Conservation (phyloP, 768 basidiomycete genomes). For the Auriculariales sp. region DNA sequence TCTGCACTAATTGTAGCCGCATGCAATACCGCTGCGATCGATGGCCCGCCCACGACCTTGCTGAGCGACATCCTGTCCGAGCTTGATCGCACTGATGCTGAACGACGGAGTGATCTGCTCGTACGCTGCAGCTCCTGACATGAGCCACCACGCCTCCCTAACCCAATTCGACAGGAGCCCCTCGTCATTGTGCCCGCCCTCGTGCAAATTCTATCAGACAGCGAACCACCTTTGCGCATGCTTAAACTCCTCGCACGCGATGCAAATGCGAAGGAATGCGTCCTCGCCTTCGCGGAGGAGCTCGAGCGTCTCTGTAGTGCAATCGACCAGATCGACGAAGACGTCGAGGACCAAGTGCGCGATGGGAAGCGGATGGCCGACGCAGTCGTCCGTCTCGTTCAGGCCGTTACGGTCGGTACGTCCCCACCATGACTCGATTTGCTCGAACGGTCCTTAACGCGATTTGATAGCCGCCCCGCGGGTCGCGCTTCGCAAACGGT, state of each 20-base stretch:
- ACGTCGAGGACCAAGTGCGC: neutral
- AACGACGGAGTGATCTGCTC: neutral
- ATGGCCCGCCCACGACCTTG: neutral
- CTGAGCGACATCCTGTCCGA: neutral
- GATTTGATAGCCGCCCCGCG: neutral
- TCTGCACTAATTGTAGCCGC: neutral
- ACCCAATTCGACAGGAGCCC: neutral
- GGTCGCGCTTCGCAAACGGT: neutral
- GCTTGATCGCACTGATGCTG: neutral
- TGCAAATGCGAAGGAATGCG: neutral
- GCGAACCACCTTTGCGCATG: neutral
- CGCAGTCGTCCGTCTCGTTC: neutral
- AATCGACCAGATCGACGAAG: neutral
- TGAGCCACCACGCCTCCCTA: neutral
- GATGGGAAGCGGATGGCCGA: neutral
- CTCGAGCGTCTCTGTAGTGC: neutral
- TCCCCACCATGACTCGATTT: neutral
- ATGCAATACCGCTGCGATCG: neutral
- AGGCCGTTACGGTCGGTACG: neutral
- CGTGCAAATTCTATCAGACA: neutral
- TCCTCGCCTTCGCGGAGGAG: neutral
- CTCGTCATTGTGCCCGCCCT: neutral
- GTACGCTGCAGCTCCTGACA: neutral
- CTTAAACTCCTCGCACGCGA: neutral
- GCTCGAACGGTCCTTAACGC: neutral